phyloP scores from a whole-genome alignment of 2,329 filamentous ascomycete species.

The Cercospora sesami region DNA sequence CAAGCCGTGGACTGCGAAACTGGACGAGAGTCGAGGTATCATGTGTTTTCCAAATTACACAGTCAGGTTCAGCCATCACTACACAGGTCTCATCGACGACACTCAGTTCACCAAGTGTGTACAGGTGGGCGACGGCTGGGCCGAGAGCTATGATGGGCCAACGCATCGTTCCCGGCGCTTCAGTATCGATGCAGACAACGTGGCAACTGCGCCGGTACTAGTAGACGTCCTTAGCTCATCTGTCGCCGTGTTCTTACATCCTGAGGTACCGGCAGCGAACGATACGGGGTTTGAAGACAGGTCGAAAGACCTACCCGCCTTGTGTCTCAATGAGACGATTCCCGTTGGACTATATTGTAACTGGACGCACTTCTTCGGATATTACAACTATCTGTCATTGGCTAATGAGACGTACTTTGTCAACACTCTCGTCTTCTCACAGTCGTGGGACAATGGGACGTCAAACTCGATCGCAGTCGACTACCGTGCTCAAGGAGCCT shows the following conservation, averaged over 20 bases:
- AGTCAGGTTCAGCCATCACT: fast-evolving
- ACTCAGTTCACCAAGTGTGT: not conserved
- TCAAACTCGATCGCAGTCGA: not conserved
- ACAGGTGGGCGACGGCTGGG: not conserved
- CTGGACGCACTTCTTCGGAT: not conserved
- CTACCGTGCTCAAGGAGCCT: not conserved
- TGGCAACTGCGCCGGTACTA: not conserved
- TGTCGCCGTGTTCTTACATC: not conserved
- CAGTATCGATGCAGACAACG: not conserved
- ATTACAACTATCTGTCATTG: not conserved
- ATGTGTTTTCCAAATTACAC: not conserved
- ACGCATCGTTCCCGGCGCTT: not conserved
- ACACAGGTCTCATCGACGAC: fast-evolving
- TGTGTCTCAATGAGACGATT: not conserved
- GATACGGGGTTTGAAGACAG: not conserved
- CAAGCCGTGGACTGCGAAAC: not conserved
- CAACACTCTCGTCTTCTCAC: not conserved
- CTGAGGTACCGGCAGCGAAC: not conserved
- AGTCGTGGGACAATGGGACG: no score
- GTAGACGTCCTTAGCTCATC: not conserved
- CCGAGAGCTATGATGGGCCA: not conserved
- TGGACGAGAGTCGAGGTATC: not conserved
- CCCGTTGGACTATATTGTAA: not conserved
- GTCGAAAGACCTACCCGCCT: not conserved
- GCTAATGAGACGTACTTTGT: no score